Conservation (phyloP, 257 asterid genomes). For the Henckelia pumila region DNA sequence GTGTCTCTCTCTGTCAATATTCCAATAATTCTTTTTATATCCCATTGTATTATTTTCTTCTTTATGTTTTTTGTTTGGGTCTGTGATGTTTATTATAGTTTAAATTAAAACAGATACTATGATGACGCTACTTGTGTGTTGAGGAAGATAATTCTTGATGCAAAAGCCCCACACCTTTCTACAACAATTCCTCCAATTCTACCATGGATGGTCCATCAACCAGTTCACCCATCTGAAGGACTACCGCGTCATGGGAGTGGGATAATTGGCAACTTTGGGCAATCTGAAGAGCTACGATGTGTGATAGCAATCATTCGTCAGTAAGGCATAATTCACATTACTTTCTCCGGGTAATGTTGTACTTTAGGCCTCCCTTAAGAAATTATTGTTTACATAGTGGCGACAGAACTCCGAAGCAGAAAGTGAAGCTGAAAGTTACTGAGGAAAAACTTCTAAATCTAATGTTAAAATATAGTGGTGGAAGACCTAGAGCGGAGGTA, state of each 20-base stretch:
- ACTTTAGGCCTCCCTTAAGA: slow-evolving; percentile 2
- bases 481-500: slow-evolving; percentile 74
- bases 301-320: slow-evolving; percentile 53
- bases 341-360: background rate
- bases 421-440: slow-evolving; percentile 94
- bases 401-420: slow-evolving; percentile 90
- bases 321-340: slow-evolving; percentile 30
- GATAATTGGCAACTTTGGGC: slow-evolving; percentile 53
- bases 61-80: background rate
- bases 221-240: slow-evolving; percentile 52
- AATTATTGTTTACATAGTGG: slow-evolving; percentile 36
- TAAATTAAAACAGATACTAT: slow-evolving; percentile 38
- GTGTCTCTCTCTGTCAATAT: too few species aligned
- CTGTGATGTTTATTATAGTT: slow-evolving; percentile 1
- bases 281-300: slow-evolving; percentile 61
- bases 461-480: slow-evolving; percentile 94
- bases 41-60: background rate
- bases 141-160: slow-evolving; percentile 65
- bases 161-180: slow-evolving; percentile 86
- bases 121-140: slow-evolving; percentile 57
- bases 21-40: background rate
- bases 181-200: slow-evolving; percentile 49
- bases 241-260: slow-evolving; percentile 60
- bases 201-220: slow-evolving; percentile 56
- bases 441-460: slow-evolving; percentile 92